A percentile compares a stretch with the other conserved stretches of the same genome.
phyloP scores from a whole-genome alignment of 148 eudicot species.

The Rhododendron molle region DNA sequence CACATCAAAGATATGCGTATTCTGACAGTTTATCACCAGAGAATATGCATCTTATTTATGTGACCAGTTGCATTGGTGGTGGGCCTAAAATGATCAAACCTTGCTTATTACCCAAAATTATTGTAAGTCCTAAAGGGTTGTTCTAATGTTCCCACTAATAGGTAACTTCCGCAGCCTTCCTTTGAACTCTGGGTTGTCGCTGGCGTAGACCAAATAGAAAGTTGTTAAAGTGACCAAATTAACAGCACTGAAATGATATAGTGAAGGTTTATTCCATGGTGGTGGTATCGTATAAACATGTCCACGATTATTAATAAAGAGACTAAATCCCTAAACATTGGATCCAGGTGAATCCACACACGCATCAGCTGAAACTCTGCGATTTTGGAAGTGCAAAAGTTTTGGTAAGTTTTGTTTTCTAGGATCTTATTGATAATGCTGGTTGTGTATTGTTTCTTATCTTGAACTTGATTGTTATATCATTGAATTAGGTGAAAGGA shows the following conservation, averaged over 20 bases:
- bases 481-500: constrained; percentile 69
- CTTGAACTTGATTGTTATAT: constrained; percentile 1
- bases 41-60: neutral
- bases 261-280: neutral
- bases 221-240: neutral
- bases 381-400: constrained; percentile 99
- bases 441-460: constrained; percentile 10
- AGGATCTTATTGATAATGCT: neutral
- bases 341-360: constrained; percentile 91
- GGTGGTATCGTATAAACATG: neutral
- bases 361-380: constrained; percentile 95
- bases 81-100: neutral
- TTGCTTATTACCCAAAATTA: neutral
- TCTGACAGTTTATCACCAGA: neutral
- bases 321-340: constrained; percentile 13
- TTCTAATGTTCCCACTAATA: neutral
- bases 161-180: neutral
- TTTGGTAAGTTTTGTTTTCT: constrained; percentile 46
- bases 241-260: neutral
- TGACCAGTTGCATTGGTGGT: neutral
- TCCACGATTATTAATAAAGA: neutral
- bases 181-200: neutral
- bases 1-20: neutral
- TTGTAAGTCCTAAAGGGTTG: neutral
- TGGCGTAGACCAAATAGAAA: neutral